Base-by-base conservation (phyloP, 306 rosid genomes). In the Quillaja saponaria region DNA sequence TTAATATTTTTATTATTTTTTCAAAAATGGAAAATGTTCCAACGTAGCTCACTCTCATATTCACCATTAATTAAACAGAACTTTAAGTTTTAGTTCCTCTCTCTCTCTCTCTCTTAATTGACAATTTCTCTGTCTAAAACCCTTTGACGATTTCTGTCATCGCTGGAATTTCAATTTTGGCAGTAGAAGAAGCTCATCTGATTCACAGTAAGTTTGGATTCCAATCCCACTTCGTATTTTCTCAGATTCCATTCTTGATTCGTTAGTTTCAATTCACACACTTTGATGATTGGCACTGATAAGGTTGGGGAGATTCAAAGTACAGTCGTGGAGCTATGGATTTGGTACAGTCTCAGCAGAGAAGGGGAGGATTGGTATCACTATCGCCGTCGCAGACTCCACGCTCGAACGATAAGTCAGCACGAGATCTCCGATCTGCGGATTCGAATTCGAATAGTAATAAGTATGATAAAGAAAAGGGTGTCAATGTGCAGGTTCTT, bases 401-500 rank as follows among this genome's bases (percentile, higher is more conserved):
- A 11, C 80, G 97, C 57, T 94, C 99, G 5, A 87, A 70, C 33
- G 99, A 94, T 25, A 94, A 85, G 85, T 28, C 78, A 13, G 76
- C 13, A 47, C 83, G 97, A 81, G 99, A 94, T 87, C 91, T 90
- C 76, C 95, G 97, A 90, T 94, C 97, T 74, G 95, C 77, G 10
- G 99, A 94, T 75, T 90, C 91, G 2, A 94, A 89, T 87, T 87
- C 96, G 5, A 79, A 46, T 17, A 81, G 48, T 50, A 79, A 48
- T 67, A 83, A 83, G 84, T 73, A 77, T 62, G 99, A 94, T 31
- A 94, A 80, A 63, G 99, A 94, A 19, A 94, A 94, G 71, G 97
- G 99, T 19, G 99, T 94, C 66, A 94, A 90, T 85, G 97, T 94
- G 58, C 99, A 87, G 86, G 99, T 94, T 62, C 82, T 94, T 58